Conservation (phyloP, 495 filamentous ascomycete species). For the Lophiotrema nucula region DNA sequence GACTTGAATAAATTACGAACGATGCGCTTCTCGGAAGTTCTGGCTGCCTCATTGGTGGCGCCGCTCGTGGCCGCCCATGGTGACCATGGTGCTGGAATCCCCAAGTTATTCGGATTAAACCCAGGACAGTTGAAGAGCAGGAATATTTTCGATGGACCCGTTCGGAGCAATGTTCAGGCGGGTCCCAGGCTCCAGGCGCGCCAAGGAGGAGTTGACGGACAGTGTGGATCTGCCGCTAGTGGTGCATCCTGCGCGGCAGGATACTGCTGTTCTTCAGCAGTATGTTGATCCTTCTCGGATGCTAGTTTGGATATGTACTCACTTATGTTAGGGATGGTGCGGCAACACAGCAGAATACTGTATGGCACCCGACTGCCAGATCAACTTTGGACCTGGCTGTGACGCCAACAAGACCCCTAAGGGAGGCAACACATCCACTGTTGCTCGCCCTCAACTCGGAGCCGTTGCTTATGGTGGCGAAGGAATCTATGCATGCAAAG, state of each 20-base stretch:
- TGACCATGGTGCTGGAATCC: constrained; percentile 10
- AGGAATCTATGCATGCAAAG: constrained; percentile 65
- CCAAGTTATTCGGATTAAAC: constrained; percentile 22
- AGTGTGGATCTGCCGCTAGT: constrained; percentile 12
- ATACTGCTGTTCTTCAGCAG: constrained; percentile 23
- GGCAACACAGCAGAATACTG: constrained; percentile 63
- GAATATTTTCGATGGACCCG: background rate
- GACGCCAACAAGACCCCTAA: constrained; percentile 65
- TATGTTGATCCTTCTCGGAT: background rate
- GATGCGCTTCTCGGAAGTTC: constrained; percentile 27
- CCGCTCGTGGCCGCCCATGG: constrained; percentile 28
- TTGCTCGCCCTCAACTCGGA: constrained; percentile 61
- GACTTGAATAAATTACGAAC: background rate
- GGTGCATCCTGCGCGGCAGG: constrained; percentile 18
- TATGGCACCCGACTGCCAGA: constrained; percentile 65
- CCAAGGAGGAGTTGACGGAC: constrained; percentile 20
- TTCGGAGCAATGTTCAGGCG: background rate
- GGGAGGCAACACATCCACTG: constrained; percentile 58
- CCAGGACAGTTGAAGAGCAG: constrained; percentile 12
- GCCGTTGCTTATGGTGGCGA: constrained; percentile 47
- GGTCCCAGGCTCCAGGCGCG: constrained; percentile 6
- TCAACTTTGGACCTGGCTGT: constrained; percentile 63
- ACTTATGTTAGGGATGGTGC: constrained; percentile 43
- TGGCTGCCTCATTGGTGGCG: constrained; percentile 21
- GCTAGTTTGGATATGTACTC: background rate